phyloP scores from a whole-genome alignment of 2,329 filamentous ascomycete species.

The Aspergillus amoenus region DNA sequence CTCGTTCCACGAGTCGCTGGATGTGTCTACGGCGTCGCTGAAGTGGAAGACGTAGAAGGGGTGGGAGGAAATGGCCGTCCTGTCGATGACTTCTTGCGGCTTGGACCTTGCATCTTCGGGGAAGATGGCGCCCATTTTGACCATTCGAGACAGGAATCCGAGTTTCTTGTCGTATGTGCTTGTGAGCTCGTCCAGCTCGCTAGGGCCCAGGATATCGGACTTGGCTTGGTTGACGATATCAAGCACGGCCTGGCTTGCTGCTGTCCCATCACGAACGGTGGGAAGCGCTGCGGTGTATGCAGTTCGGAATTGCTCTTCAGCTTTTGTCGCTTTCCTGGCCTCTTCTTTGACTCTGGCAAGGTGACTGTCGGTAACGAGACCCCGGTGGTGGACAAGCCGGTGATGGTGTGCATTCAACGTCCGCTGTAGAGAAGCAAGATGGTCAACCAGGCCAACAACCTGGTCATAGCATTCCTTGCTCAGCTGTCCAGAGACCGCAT shows the following conservation, averaged over 20 bases:
- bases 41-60: slow-evolving; percentile 5
- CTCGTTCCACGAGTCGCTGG: background rate
- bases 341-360: background rate
- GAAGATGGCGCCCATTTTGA: background rate
- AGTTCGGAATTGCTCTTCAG: background rate
- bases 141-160: background rate
- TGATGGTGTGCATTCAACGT: background rate
- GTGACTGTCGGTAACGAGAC: background rate
- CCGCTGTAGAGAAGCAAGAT: background rate
- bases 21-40: background rate
- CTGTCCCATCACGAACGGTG: background rate
- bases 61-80: background rate
- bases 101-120: background rate
- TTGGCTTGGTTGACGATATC: background rate
- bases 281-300: background rate
- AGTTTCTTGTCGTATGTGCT: slow-evolving; percentile 1
- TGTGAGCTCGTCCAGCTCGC: background rate
- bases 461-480: slow-evolving; percentile 1
- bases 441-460: background rate
- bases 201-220: background rate
- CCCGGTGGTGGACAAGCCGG: background rate
- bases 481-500: background rate
- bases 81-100: background rate
- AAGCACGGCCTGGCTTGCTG: background rate
- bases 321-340: background rate